Evolutionary conservation across 2,329 filamentous ascomycete genomes (phyloP), one percentile per base, ranked within the genome.

Genomic region (Hortaea werneckii): DNA sequence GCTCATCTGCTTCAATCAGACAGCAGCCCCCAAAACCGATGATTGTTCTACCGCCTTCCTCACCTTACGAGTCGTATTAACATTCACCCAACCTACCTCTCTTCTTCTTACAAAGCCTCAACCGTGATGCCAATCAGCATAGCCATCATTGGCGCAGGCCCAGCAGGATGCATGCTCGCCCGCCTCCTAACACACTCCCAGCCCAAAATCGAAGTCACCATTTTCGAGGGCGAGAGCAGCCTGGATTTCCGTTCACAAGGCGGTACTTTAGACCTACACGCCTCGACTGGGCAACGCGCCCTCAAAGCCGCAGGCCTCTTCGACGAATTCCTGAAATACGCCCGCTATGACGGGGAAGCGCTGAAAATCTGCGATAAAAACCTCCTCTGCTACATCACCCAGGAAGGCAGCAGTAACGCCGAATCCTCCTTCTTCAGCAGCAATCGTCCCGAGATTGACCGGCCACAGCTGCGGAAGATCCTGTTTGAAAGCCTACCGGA

Each of bases 261-360:
- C 45, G 63, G 65, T 43, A 63, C 59, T 2, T 56, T 67, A 9
- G 65, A 68, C 40, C 55, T 68, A 1, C 64, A 65, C 44, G 47
- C 50, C 6, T 51, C 56, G 6, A 62, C 61, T 2, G 65, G 65
- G 5, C 58, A 63, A 26, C 50, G 52, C n/a, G 64, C 63, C 2
- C 45, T 67, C 20, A 56, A 52, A 29, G 50, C 56, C 41, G 60
- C 57, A n/a, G 57, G 54, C 2, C 56, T 67, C 13, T 66, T 52
- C 45, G 57, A 61, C 12, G 50, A 60, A 27, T 65, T 65, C 48
- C 32, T 52, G 29, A 59, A 63, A 41, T 49, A 61, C 35, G 64
- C 64, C 2, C 61, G 67, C 29, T 70, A 65, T 45, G 67, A 69
- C 40, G 65, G 66, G 46, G 67, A 73, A 50, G 66, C 65, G n/a